A percentile compares a stretch with the other conserved stretches of the same genome.
phyloP scores from a whole-genome alignment of 176 grass and related monocot genomes.

The Paspalum notatum region DNA sequence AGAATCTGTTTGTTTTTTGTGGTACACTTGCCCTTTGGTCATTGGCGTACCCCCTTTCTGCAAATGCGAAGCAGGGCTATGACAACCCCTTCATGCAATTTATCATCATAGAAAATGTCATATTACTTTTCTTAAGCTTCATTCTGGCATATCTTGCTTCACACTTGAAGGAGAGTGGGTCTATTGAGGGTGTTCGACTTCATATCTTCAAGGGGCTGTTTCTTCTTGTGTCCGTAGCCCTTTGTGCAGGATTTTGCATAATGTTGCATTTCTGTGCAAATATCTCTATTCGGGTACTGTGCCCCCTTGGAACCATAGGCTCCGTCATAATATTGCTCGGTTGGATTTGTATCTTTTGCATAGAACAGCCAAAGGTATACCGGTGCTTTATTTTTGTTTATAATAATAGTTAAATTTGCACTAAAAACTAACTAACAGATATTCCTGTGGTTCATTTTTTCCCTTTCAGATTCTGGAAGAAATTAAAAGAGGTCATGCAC shows the following conservation, averaged over 20 bases:
- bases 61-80: background rate
- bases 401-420: background rate
- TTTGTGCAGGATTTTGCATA: background rate
- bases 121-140: background rate
- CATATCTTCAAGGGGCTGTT: background rate
- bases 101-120: background rate
- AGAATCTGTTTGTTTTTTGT: constrained; percentile 6
- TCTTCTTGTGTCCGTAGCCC: background rate
- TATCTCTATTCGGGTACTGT: background rate
- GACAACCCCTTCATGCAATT: background rate
- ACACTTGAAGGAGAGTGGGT: background rate
- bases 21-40: background rate
- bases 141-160: background rate
- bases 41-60: constrained; percentile 7
- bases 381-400: background rate
- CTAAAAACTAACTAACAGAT: background rate
- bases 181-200: background rate
- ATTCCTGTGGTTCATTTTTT: background rate
- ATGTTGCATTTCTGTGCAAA: background rate
- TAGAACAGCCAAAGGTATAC: background rate
- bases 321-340: background rate
- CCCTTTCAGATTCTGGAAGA: background rate
- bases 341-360: constrained; percentile 5
- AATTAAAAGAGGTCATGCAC: background rate
- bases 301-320: background rate